phyloP scores from a whole-genome alignment of 257 asterid species.

The Euphrasia confusa region DNA sequence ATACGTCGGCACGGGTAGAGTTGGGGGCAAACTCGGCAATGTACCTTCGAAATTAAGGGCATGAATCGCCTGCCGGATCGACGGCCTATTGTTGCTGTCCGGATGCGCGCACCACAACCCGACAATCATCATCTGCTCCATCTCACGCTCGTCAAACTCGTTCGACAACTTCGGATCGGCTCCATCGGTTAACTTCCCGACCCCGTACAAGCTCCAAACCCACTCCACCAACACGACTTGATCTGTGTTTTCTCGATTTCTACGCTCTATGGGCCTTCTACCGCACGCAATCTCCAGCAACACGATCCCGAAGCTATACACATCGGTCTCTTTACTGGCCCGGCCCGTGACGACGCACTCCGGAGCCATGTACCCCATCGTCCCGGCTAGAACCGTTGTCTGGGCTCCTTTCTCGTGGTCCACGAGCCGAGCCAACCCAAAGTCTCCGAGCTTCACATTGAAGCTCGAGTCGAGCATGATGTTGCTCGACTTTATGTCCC shows the following conservation, averaged over 20 bases:
- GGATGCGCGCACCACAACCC: not conserved
- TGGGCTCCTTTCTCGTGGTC: conserved; percentile 28
- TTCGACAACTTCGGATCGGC: not conserved
- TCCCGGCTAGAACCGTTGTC: conserved; percentile 7
- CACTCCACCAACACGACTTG: not conserved
- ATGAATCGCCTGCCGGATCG: not conserved
- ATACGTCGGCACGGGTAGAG: not conserved
- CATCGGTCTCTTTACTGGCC: not conserved
- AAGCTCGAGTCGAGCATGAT: conserved; percentile 40
- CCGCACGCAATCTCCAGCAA: not conserved
- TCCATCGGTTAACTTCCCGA: not conserved
- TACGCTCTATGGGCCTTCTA: not conserved
- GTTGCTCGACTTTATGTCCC: conserved; percentile 40
- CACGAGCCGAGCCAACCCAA: conserved; percentile 40
- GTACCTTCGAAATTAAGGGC: not conserved
- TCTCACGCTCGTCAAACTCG: not conserved
- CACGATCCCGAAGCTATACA: not conserved
- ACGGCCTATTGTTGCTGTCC: not conserved
- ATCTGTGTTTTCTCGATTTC: not conserved
- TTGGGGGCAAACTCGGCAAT: not conserved
- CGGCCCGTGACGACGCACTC: not conserved
- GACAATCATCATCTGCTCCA: not conserved
- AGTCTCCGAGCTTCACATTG: conserved; percentile 45
- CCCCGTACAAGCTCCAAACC: not conserved
- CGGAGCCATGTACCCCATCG: not conserved